Base-by-base conservation (phyloP, 768 basidiomycete species). In the Erythrobasidium yunnanense region DNA sequence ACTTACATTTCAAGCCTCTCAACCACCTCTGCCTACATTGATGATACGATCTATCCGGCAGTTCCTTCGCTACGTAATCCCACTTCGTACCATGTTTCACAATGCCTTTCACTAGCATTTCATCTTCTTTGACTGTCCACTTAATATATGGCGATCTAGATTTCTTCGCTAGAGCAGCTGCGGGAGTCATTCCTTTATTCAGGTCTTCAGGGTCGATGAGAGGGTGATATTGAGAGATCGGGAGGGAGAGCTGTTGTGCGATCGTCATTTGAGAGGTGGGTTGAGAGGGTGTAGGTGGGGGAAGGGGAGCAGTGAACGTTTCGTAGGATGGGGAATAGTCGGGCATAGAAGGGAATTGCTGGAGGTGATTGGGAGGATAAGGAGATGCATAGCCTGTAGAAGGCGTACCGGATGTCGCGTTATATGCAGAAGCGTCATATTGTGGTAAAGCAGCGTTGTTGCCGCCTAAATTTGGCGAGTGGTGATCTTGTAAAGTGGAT, bases 11-110 rank as follows among this genome's bases (percentile, higher is more conserved):
- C 6, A 73, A 55, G 4, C 72, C 70, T 49, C 71, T 65, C 4
- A 73, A 56, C 68, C 72, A 73, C 13, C 73, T 65, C 53, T 75
- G 74, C 4, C 74, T 70, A 32, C 69, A 70, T 68, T 74, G 70
- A 45, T 74, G 74, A 45, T 73, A 74, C n/a, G 65, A 65, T 54
- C 74, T 66, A 18, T 69, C 72, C 20, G 73, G 72, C 11, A 73
- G 65, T 2, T 54, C 51, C 51, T 68, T 66, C 4, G 73, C 71
- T 11, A 75, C 72, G 29, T 47, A 46, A 33, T 75, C 73, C 74
- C 74, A 75, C 29, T 70, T 68, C 42, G 68, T 70, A 0, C 73
- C 73, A 54, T 67, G 58, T 54, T 68, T 29, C 1, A 70, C 70
- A 2, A 75, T 70, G 1, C 72, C 73, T 27, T 68, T 51, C 1